Evolutionary conservation across 306 rosid species (phyloP), one percentile per base, ranked within the genome.

Genomic region (Vigna nakashimae): DNA sequence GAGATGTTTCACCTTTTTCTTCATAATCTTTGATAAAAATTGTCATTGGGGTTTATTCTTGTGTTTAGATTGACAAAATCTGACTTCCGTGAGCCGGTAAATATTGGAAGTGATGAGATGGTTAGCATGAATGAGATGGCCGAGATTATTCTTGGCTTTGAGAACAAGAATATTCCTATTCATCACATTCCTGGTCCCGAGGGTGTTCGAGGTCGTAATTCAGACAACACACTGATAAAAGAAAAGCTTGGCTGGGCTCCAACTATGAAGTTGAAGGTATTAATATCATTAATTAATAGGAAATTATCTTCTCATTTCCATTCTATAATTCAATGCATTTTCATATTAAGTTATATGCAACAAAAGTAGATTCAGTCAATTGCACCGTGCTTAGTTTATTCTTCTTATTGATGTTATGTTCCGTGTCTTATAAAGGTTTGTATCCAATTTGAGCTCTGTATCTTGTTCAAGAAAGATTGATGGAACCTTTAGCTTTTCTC

Each of bases 181-280:
- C 97, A 90, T 28, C 97, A 92, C 87, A 96, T 96, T 86, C 99
- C 99, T 26, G 99, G 99, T 2, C 99, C 99, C 15, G 98, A 96
- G 87, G 99, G 99, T 36, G 98, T 96, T 78, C 98, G 99, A 62
- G 99, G 99, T 22, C 99, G 99, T 36, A 96, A 96, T 87, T 96
- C 99, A 3, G 98, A 96, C 92, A 96, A 96, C 70, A 92, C 94
- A 2, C 90, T 96, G 45, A 96, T 96, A 55, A 96, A 96, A 82
- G 99, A 96, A 90, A 92, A 96, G 83, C 99, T 96, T 77, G 99
- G 99, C 36, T 96, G 99, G 99, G 97, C 98, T 76, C 99, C 99
- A 34, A 88, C 96, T 46, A 96, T 96, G 98, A 90, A 62, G 80
- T 84, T 96, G 90, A 96, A 96, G 99, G 99, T 96, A 92, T 57